phyloP scores from a whole-genome alignment of 2,329 filamentous ascomycete genomes.

The Alternaria rosae region DNA sequence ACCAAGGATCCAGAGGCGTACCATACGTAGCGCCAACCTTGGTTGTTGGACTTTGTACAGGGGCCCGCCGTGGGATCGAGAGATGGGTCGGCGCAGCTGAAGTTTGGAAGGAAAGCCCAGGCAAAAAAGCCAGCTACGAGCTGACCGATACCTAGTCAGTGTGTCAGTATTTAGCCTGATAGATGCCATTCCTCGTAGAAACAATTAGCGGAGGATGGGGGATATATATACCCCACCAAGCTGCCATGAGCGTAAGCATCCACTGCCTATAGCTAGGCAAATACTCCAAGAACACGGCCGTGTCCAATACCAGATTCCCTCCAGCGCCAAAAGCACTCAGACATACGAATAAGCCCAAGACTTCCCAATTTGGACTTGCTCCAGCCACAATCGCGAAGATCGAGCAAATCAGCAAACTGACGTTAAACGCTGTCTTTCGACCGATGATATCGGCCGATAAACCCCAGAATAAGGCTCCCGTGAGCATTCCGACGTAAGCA shows the following conservation, averaged over 20 bases:
- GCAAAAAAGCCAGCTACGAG: slow-evolving; percentile 62
- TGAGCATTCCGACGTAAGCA: slow-evolving; percentile 64
- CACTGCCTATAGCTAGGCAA: slow-evolving; percentile 67
- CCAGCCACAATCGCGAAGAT: slow-evolving; percentile 71
- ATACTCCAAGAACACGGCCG: slow-evolving; percentile 66
- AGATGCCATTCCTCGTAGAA: not conserved
- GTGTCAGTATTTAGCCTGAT: not conserved
- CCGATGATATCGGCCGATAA: slow-evolving; percentile 72
- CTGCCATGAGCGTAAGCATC: slow-evolving; percentile 69
- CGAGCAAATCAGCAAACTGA: slow-evolving; percentile 69
- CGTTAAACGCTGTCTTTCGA: slow-evolving; percentile 72
- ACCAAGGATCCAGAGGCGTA: slow-evolving; percentile 62
- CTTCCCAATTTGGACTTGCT: slow-evolving; percentile 70
- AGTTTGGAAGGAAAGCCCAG: slow-evolving; percentile 62
- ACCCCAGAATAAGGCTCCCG: slow-evolving; percentile 73
- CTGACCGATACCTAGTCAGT: slow-evolving; percentile 55
- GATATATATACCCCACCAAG: slow-evolving; percentile 58
- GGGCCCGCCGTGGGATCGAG: slow-evolving; percentile 48
- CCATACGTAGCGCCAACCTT: slow-evolving; percentile 66
- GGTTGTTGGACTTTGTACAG: slow-evolving; percentile 61
- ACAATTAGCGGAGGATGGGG: not conserved
- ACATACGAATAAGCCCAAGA: slow-evolving; percentile 69
- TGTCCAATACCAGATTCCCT: slow-evolving; percentile 70
- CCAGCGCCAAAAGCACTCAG: slow-evolving; percentile 70
- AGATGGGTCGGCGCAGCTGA: slow-evolving; percentile 53